Conservation (phyloP, 495 filamentous ascomycete species). For the Lophium mytilinum region DNA sequence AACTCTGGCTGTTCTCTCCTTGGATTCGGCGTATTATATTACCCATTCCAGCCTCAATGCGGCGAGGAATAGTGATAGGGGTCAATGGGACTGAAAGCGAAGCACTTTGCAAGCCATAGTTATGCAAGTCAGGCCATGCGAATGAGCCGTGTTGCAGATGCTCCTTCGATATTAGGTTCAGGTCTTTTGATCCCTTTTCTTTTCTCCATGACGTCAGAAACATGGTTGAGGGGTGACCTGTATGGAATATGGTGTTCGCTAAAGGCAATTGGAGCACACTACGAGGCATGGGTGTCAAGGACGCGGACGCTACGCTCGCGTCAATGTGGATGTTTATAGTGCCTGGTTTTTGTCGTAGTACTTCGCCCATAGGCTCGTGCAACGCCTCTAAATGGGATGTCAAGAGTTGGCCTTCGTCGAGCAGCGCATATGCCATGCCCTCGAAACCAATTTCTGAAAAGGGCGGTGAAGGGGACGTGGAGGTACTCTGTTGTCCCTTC, state of each 20-base stretch:
- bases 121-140: background rate
- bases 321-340: no score
- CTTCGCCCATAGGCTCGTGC: no score
- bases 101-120: background rate
- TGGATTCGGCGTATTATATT: slow-evolving; percentile 72
- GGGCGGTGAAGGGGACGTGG: background rate
- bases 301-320: no score
- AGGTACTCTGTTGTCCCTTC: background rate
- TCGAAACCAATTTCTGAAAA: slow-evolving; percentile 13
- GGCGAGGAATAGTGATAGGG: slow-evolving; percentile 56
- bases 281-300: no score
- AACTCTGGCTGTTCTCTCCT: slow-evolving; percentile 35
- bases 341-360: no score
- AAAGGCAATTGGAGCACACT: slow-evolving; percentile 40
- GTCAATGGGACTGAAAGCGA: slow-evolving; percentile 36
- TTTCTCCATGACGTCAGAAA: slow-evolving; percentile 47
- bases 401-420: no score
- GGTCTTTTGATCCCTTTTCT: background rate
- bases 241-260: slow-evolving; percentile 70
- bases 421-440: slow-evolving; percentile 15
- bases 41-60: slow-evolving; percentile 60
- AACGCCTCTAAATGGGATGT: no score
- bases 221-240: slow-evolving; percentile 56
- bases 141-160: slow-evolving; percentile 9
- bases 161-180: background rate